These are phyloP conservation scores for Trichosporon faecale DNA, from an alignment of 1,284 basidiomycete genomes.

Conservation along the genomic window DNA sequence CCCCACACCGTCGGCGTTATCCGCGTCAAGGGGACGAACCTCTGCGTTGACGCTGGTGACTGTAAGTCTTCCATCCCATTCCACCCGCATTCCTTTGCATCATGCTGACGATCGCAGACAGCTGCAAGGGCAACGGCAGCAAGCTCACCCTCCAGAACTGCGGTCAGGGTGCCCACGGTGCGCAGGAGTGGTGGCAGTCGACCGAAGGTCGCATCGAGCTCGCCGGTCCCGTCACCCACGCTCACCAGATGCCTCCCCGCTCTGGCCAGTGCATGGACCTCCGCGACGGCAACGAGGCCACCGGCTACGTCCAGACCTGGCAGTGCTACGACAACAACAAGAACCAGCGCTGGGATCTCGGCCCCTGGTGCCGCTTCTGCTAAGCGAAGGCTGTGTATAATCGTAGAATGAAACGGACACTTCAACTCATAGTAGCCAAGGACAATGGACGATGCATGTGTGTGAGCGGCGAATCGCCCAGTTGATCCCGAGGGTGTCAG, in stretches of 20 bases:
- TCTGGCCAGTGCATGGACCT: conserved; percentile 27
- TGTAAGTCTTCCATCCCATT: conserved; percentile 10
- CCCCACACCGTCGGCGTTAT: conserved; percentile 9
- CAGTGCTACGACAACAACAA: conserved; percentile 26
- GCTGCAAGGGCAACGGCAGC: conserved; percentile 12
- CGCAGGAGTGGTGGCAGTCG: conserved; percentile 17
- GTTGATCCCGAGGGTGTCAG: too few relatives aligned
- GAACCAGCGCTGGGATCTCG: conserved; percentile 27
- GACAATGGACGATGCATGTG: neutral
- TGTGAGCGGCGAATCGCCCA: too few relatives aligned
- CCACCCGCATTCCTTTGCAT: neutral
- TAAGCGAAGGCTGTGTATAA: neutral
- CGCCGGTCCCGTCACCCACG: conserved; percentile 12
- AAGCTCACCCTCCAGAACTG: conserved; percentile 13
- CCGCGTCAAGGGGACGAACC: conserved; percentile 12
- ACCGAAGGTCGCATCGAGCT: conserved; percentile 16
- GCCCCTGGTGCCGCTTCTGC: conserved; percentile 20
- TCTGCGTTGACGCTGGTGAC: conserved; percentile 18
- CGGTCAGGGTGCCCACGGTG: neutral
- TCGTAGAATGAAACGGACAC: neutral
- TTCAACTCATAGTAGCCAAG: neutral
- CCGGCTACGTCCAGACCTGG: conserved; percentile 28
- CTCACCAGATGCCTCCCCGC: conserved; percentile 6
- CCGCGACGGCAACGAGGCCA: conserved; percentile 23
- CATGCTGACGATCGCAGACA: conserved; percentile 6